phyloP scores from a whole-genome alignment of 2,329 filamentous ascomycete genomes.

The Annulohypoxylon truncatum region DNA sequence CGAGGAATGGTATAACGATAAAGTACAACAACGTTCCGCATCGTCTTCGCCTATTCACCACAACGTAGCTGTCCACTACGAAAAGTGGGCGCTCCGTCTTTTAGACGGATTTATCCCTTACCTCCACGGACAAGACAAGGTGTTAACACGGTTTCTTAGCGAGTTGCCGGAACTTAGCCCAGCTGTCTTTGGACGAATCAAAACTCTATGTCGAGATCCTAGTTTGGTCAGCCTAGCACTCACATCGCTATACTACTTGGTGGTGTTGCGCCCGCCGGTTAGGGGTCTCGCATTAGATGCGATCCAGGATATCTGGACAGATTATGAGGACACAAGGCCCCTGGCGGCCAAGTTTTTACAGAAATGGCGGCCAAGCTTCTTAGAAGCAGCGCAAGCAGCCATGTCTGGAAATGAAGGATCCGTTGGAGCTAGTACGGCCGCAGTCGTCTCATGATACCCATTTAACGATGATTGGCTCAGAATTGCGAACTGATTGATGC shows the following conservation, averaged over 20 bases:
- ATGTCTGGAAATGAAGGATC: slow-evolving; percentile 31
- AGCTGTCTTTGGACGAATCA: slow-evolving; percentile 78
- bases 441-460: slow-evolving; percentile 45
- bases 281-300: slow-evolving; percentile 72
- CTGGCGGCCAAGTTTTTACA: slow-evolving; percentile 71
- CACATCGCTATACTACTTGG: slow-evolving; percentile 73
- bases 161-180: slow-evolving; percentile 86
- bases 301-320: slow-evolving; percentile 74
- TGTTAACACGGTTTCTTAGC: slow-evolving; percentile 89
- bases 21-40: slow-evolving; percentile 61
- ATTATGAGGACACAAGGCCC: slow-evolving; percentile 72
- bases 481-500: background rate
- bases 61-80: slow-evolving; percentile 74
- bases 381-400: slow-evolving; percentile 51
- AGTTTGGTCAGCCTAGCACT: slow-evolving; percentile 72
- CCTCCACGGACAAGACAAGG: slow-evolving; percentile 89
- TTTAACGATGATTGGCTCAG: slow-evolving; percentile 9
- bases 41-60: slow-evolving; percentile 54
- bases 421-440: slow-evolving; percentile 33
- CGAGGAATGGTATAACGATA: slow-evolving; percentile 98
- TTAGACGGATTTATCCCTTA: slow-evolving; percentile 91
- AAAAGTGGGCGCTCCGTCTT: slow-evolving; percentile 81
- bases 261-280: slow-evolving; percentile 74
- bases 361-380: slow-evolving; percentile 69
- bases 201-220: slow-evolving; percentile 73